These are phyloP conservation scores for Coniosporium tulheliwenetii DNA, from an alignment of 2,329 filamentous ascomycete species.

Conservation along the genomic window DNA sequence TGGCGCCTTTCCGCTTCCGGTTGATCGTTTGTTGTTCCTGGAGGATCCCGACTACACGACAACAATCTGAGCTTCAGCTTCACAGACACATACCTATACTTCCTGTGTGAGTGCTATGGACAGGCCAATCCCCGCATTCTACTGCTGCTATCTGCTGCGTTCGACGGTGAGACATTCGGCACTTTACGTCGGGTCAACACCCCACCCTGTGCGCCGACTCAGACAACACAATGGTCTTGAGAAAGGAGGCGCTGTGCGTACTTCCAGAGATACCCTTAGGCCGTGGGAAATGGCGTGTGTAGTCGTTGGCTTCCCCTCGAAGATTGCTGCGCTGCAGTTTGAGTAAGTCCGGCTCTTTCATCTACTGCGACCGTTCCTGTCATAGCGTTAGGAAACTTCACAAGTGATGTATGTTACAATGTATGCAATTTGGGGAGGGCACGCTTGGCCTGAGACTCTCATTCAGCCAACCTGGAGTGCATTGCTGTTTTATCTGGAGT, in stretches of 20 bases:
- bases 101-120: constrained; percentile 15
- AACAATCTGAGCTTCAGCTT: too few relatives aligned
- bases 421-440: too few relatives aligned
- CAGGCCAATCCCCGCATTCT: constrained; percentile 66
- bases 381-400: too few relatives aligned
- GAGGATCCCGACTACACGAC: too few relatives aligned
- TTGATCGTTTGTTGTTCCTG: too few relatives aligned
- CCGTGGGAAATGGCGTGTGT: constrained; percentile 88
- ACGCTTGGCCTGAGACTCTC: too few relatives aligned
- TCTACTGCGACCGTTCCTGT: not conserved
- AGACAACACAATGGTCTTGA: constrained; percentile 80
- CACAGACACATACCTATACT: too few relatives aligned
- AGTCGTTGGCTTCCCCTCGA: constrained; percentile 77
- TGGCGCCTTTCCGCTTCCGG: too few relatives aligned
- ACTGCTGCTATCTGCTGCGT: constrained; percentile 83
- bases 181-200: constrained; percentile 85
- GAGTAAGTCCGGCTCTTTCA: constrained; percentile 44
- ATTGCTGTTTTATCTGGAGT: too few relatives aligned
- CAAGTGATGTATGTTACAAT: too few relatives aligned
- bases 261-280: constrained; percentile 48
- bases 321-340: constrained; percentile 80
- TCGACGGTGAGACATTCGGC: constrained; percentile 58
- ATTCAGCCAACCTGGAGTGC: too few relatives aligned
- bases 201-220: constrained; percentile 69
- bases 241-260: constrained; percentile 68